Percentiles rank a stretch among this genome's conserved stretches.
phyloP scores from a whole-genome alignment of 495 filamentous ascomycete species.

The Aspergillus steynii region DNA sequence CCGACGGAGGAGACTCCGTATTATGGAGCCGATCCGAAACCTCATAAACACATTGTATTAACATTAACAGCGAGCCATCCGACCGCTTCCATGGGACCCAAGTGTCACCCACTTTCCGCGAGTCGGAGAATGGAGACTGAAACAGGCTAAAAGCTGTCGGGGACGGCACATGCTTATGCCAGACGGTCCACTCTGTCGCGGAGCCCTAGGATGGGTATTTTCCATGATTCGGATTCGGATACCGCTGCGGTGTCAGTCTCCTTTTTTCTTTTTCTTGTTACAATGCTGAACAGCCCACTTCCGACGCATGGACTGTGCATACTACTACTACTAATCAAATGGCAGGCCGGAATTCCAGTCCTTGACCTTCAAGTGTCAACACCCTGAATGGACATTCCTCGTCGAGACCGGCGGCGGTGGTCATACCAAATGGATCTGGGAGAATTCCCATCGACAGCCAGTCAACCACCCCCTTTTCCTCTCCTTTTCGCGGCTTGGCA shows the following conservation, averaged over 20 bases:
- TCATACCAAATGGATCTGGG: too few relatives aligned
- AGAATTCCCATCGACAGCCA: too few relatives aligned
- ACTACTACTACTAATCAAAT: too few relatives aligned
- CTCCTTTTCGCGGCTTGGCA: neutral
- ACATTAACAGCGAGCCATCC: neutral
- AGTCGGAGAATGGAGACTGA: slow-evolving; percentile 22
- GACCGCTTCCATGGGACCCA: slow-evolving; percentile 11
- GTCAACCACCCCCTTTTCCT: neutral
- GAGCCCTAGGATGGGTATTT: neutral
- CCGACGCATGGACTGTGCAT: neutral
- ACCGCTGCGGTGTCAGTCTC: too few relatives aligned
- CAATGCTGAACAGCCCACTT: neutral
- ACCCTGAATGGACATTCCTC: too few relatives aligned
- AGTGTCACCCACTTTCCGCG: slow-evolving; percentile 14
- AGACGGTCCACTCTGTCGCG: slow-evolving; percentile 13
- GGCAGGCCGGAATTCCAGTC: too few relatives aligned
- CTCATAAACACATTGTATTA: neutral
- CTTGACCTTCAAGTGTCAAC: too few relatives aligned
- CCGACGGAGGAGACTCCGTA: too few relatives aligned
- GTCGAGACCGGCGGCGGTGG: too few relatives aligned
- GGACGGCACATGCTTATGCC: slow-evolving; percentile 26
- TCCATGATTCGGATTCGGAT: too few relatives aligned
- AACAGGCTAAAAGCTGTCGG: slow-evolving; percentile 20
- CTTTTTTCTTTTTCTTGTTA: neutral
- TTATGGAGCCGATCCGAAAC: too few relatives aligned